phyloP scores from a whole-genome alignment of 2,329 filamentous ascomycete species.

The Dothistroma septosporum region DNA sequence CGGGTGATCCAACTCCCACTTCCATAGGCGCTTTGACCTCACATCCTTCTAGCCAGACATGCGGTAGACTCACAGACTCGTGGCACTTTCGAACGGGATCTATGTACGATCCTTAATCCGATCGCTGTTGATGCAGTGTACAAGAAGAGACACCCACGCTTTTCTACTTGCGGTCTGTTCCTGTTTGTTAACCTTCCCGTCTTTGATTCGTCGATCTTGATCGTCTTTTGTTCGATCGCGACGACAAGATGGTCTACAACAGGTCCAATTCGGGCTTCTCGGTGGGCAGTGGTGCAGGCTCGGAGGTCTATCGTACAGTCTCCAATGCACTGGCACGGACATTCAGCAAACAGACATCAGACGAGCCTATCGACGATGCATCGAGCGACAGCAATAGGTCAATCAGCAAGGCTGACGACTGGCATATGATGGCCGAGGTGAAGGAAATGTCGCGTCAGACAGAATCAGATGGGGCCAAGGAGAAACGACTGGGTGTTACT shows the following conservation, averaged over 20 bases:
- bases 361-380: slow-evolving; percentile 5
- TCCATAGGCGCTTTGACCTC: not conserved
- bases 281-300: slow-evolving; percentile 19
- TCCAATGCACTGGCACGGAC: slow-evolving; percentile 16
- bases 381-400: slow-evolving; percentile 15
- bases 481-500: slow-evolving; percentile 57
- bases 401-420: slow-evolving; percentile 41
- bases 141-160: not conserved
- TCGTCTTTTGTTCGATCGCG: slow-evolving; percentile 1
- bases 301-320: slow-evolving; percentile 20
- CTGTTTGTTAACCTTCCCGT: not conserved
- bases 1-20: not conserved
- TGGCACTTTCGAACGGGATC: not conserved
- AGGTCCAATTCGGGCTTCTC: slow-evolving; percentile 11
- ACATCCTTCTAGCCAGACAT: not conserved
- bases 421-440: slow-evolving; percentile 50
- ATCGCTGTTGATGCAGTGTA: slow-evolving; percentile 4
- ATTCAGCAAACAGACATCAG: slow-evolving; percentile 9
- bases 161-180: not conserved
- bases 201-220: slow-evolving; percentile 3
- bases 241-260: not conserved
- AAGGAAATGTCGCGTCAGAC: slow-evolving; percentile 44
- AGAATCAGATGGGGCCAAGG: slow-evolving; percentile 45
- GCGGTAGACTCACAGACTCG: not conserved
- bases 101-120: not conserved